A percentile compares a stretch with the other conserved stretches of the same genome.
Conservation (phyloP, 139 green algal species). For the Limnomonas spitsbergensis region DNA sequence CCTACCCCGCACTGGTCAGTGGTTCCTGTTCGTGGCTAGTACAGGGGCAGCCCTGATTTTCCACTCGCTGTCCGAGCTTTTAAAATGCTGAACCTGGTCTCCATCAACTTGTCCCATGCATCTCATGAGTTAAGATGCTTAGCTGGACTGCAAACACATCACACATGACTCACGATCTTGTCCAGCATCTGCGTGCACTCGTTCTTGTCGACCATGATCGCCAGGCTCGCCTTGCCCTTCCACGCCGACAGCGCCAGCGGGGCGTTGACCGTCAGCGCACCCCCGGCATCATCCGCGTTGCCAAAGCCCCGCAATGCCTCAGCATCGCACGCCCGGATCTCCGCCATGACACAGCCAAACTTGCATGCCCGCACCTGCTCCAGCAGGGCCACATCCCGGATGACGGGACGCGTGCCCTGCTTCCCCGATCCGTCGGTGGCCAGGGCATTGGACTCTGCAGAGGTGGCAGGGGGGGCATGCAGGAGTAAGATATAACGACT, state of each 20-base stretch:
- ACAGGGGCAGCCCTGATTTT: too few relatives aligned
- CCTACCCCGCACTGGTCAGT: too few relatives aligned
- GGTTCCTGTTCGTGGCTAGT: too few relatives aligned
- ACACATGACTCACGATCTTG: too few relatives aligned
- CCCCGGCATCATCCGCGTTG: constrained; percentile 6
- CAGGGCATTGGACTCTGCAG: too few relatives aligned
- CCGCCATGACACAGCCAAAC: constrained; percentile 25
- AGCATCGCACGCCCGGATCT: constrained; percentile 23
- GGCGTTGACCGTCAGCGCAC: constrained; percentile 51
- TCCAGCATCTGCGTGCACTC: constrained; percentile 71
- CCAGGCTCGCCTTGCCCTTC: constrained; percentile 67
- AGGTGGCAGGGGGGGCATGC: background rate
- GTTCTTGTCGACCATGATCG: constrained; percentile 74
- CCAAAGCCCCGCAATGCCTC: background rate
- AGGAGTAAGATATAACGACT: background rate
- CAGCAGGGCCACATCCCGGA: constrained; percentile 7
- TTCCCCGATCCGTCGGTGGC: background rate
- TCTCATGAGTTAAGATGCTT: too few relatives aligned
- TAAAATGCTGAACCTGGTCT: too few relatives aligned
- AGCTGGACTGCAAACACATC: too few relatives aligned
- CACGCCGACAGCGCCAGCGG: constrained; percentile 78
- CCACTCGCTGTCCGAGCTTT: too few relatives aligned
- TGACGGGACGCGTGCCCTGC: background rate
- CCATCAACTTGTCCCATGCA: too few relatives aligned
- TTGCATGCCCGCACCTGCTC: constrained; percentile 24